Evolutionary conservation across 305 asterid species (phyloP), one percentile per base, ranked within the genome.

Genomic region (Ruellia speciosa): DNA sequence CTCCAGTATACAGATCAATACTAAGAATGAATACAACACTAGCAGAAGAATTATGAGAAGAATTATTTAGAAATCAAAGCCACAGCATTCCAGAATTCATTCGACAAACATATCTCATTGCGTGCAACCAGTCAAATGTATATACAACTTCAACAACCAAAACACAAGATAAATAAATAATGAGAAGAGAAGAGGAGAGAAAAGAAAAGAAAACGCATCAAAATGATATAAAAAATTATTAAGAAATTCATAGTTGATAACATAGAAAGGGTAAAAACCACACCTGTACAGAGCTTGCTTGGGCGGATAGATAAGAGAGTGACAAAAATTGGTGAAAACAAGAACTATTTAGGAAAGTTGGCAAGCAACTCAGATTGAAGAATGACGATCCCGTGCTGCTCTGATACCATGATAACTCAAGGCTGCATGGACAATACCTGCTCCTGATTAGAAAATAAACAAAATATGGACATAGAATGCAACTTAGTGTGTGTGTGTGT

Each of bases 371-470:
- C 78, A 84, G 69, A 58, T 92, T 84, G 67, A 82, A 75, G 69
- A 88, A 79, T 24, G 83, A 84, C 15, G 95, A 67, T 61, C 94
- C 94, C 43, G 37, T 52, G 49, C 72, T 82, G 65, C 67, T 69
- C 69, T 92, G 96, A 57, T 75, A 18, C 99, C 99, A 92, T 61
- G 79, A 79, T 64, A 88, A 69, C 65, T 86, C 86, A 66, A 84
- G 81, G 65, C 97, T 86, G 90, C 71, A 47, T 11, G 18, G 52
- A 16, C 49, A 76, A 58, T 20, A 43, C 24, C 51, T 33, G 31
- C 31, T 24, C 9, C 14, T 12, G 34, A 49, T 49, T 12, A 48
- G 2, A 31, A 3, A 16, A 28, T 11, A 7, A 34, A 51, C 18
- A 41, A 54, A 7, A 39, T 39, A 9, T 8, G 45, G 13, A 39